Evolutionary conservation across 352 stramenopile species (phyloP), one percentile per base, ranked within the genome.

Genomic region (Phytophthora pinifolia): DNA sequence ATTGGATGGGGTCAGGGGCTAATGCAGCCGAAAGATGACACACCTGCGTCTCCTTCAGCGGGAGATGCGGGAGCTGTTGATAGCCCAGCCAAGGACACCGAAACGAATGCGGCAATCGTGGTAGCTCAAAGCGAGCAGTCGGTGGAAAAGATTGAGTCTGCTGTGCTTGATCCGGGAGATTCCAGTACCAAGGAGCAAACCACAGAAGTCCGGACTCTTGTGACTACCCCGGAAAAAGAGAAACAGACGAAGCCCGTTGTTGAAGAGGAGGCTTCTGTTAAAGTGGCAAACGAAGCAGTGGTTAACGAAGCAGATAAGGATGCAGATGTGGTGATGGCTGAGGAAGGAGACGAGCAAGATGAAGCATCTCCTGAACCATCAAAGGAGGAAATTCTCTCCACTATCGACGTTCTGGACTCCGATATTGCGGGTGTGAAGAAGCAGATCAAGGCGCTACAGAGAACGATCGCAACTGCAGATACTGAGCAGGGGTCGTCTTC

Each of bases 1-100:
- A 86, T 94, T 63, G 83, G 80, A 9, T 94, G 85, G 85, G 85
- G 85, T 15, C 71, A 92, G 61, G 83, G 83, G 22, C 56, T 94
- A n/a, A 65, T 90, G 31, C 66, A 79, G 29, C 55, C 83, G 29
- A 69, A 67, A 25, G 51, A 63, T n/a, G 43, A 61, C 25, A 29
- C 5, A 29, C 7, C 6, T 29, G 25, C 25, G 25, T 29, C 25
- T 3, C 25, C 25, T 9, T 29, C 6, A 29, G 25, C 25, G 25
- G 25, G 25, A 29, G 25, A 6, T 1, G 25, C 25, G 6, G 25
- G 6, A 8, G 8, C 25, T 29, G 37, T 20, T 17, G n/a, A 60
- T 58, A 55, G n/a, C n/a, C 29, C 46, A 33, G 29, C 15, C 9
- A 58, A 65, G 14, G 29, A 17, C 47, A 41, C 7, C 38, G 25